Evolutionary conservation across 371 early-diverging fungal genomes (phyloP).

Genomic region (Zychaea mexicana): DNA sequence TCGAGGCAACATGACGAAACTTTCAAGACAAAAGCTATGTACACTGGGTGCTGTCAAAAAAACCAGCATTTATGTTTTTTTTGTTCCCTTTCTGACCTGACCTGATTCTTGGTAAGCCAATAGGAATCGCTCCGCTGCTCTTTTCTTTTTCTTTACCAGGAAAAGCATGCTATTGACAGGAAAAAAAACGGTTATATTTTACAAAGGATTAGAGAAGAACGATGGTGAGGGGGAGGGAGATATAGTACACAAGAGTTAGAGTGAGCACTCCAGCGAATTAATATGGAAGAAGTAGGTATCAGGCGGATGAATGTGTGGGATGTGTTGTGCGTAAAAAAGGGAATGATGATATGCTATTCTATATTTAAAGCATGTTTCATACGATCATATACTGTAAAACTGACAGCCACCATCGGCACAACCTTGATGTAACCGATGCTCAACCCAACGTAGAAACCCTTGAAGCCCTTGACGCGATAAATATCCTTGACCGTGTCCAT

Average conservation of each 20-base stretch:
- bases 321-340: not conserved
- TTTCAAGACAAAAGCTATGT: not conserved
- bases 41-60: not conserved
- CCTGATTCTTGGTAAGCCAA: not conserved
- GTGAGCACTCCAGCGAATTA: no score
- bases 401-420: slow-evolving; percentile 88
- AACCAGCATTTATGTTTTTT: no score
- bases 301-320: no score
- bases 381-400: slow-evolving; percentile 84
- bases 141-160: not conserved
- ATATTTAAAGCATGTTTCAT: slow-evolving; percentile 69
- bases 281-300: no score
- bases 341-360: slow-evolving; percentile 15
- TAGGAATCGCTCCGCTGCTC: not conserved
- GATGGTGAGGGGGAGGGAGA: no score
- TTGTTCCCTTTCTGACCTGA: no score
- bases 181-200: not conserved
- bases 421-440: slow-evolving; percentile 96
- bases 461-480: slow-evolving; percentile 68
- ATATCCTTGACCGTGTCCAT: slow-evolving; percentile 65
- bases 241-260: no score
- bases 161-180: not conserved
- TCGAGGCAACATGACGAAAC: not conserved
- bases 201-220: no score
- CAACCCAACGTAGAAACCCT: slow-evolving; percentile 96